Conservation (phyloP, 179 eudicot genomes). For the Actinidia chinensis region DNA sequence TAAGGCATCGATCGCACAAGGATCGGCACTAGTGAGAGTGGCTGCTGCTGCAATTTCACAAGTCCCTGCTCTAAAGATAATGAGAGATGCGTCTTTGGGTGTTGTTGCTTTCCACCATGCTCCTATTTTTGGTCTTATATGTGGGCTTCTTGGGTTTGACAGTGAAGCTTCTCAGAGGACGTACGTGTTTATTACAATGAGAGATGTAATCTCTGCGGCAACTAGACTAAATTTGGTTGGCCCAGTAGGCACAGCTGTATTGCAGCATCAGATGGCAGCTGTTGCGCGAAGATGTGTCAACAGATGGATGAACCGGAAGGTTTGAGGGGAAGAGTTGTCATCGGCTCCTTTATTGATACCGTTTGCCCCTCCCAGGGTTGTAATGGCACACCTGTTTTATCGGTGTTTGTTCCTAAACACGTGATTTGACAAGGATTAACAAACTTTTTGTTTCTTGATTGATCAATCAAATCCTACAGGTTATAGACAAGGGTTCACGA, state of each 20-base stretch:
- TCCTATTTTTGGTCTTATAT: slow-evolving; percentile 74
- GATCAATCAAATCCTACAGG: no score
- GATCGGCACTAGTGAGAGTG: slow-evolving; percentile 76
- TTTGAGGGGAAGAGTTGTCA: slow-evolving; percentile 85
- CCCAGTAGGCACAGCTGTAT: slow-evolving; percentile 69
- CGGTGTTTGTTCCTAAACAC: slow-evolving; percentile 75
- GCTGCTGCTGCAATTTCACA: slow-evolving; percentile 71
- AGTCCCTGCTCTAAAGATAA: slow-evolving; percentile 54
- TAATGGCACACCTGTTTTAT: slow-evolving; percentile 76
- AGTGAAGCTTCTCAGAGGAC: slow-evolving; percentile 58
- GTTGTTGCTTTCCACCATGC: slow-evolving; percentile 68
- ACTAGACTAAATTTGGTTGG: slow-evolving; percentile 84
- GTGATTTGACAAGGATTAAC: neutral
- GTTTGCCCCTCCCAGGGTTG: slow-evolving; percentile 95
- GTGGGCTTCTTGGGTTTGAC: slow-evolving; percentile 69
- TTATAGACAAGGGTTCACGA: no score
- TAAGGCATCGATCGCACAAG: slow-evolving; percentile 83
- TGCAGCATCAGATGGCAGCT: slow-evolving; percentile 66
- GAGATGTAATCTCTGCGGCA: slow-evolving; percentile 87
- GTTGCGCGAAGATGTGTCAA: slow-evolving; percentile 57
- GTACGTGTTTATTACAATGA: slow-evolving; percentile 61
- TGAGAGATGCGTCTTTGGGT: slow-evolving; percentile 54
- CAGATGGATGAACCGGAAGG: slow-evolving; percentile 67
- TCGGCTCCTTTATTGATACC: slow-evolving; percentile 71
- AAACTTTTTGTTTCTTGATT: no score